phyloP scores from a whole-genome alignment of 2,329 filamentous ascomycete genomes.

The Diaporthe ilicicola region DNA sequence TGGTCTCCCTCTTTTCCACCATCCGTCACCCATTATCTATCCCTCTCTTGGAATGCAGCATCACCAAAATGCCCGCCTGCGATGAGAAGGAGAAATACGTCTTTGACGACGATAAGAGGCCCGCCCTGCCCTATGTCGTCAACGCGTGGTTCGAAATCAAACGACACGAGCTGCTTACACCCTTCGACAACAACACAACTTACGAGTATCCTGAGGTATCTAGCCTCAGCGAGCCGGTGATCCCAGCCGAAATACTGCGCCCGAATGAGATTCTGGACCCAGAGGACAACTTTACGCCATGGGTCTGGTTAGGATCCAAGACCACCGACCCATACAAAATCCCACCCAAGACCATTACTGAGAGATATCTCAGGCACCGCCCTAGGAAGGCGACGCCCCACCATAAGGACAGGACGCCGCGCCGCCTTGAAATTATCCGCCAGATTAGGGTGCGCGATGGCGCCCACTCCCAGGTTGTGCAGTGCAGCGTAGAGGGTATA shows the following conservation, averaged over 20 bases:
- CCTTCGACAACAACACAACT: not conserved
- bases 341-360: not conserved
- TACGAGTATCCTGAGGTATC: not conserved
- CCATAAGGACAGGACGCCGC: not conserved
- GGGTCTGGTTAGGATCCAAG: not conserved
- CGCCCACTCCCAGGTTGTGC: not conserved
- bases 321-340: not conserved
- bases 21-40: not conserved
- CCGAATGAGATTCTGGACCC: not conserved
- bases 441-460: constrained; percentile 5
- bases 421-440: not conserved
- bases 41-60: not conserved
- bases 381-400: not conserved
- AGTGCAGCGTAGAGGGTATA: not conserved
- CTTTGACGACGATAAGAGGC: not conserved
- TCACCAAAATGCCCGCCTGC: not conserved
- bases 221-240: not conserved
- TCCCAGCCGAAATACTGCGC: not conserved
- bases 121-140: not conserved
- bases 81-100: not conserved
- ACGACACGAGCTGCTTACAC: constrained; percentile 1
- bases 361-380: not conserved
- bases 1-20: not conserved
- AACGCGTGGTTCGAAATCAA: not conserved
- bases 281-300: not conserved